These are phyloP conservation scores for Climacium dendroides DNA, from an alignment of 225 moss, liverwort and hornwort genomes.

Conservation along the genomic window DNA sequence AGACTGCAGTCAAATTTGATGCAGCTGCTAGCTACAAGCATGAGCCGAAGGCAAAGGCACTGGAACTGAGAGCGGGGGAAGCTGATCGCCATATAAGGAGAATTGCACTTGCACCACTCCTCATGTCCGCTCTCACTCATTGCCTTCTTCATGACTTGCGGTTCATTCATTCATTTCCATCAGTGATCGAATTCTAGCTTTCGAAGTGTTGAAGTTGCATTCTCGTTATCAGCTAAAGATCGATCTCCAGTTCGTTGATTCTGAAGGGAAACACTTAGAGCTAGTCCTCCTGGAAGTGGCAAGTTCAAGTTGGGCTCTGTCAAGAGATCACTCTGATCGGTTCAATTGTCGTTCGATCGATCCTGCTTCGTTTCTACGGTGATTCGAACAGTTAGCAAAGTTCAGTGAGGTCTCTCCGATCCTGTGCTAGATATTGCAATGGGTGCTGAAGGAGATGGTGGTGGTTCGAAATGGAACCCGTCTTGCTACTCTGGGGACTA, in stretches of 20 bases:
- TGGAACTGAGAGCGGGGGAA: not conserved
- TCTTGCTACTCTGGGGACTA: not conserved
- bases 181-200: not conserved
- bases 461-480: constrained; percentile 5
- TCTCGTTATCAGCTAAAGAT: too few species aligned
- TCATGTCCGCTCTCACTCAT: not conserved
- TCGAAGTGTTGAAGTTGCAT: too few species aligned
- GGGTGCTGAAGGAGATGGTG: constrained; percentile 10
- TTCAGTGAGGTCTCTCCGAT: not conserved
- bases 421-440: not conserved
- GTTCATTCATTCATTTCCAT: not conserved
- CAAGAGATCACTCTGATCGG: not conserved
- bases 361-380: not conserved
- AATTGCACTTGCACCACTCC: not conserved
- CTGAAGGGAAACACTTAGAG: not conserved
- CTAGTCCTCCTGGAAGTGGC: not conserved
- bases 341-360: not conserved
- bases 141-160: too few species aligned
- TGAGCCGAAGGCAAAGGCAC: not conserved
- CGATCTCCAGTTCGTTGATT: not conserved
- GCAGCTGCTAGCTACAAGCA: not conserved
- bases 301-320: not conserved
- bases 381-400: too few species aligned
- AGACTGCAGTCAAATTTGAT: not conserved
- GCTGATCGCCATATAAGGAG: not conserved